Evolutionary conservation across 768 basidiomycete genomes (phyloP).

Genomic region (Tricholoma saponaceum): DNA sequence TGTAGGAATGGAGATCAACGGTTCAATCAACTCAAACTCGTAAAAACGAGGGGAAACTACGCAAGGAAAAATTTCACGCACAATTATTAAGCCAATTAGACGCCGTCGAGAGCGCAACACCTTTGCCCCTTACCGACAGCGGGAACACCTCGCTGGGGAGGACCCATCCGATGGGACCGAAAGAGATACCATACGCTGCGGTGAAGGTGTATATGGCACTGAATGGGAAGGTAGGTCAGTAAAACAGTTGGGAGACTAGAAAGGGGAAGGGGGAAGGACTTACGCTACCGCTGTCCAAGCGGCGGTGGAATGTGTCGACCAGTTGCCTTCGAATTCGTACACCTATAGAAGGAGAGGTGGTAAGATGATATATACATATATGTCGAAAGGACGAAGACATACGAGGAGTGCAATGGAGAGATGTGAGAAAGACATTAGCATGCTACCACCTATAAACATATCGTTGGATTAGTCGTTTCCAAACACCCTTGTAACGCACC

Average conservation of each 20-base stretch:
- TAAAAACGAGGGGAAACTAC: neutral
- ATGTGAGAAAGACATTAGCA: constrained; percentile 63
- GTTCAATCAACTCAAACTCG: neutral
- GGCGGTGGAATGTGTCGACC: constrained; percentile 52
- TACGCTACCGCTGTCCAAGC: constrained; percentile 72
- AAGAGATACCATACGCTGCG: constrained; percentile 69
- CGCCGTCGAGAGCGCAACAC: constrained; percentile 79
- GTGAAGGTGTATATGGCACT: constrained; percentile 75
- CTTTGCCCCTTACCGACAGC: constrained; percentile 72
- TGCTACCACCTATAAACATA: constrained; percentile 43
- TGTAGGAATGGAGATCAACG: constrained; percentile 19
- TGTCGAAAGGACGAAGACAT: constrained; percentile 4
- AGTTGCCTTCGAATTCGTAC: constrained; percentile 45
- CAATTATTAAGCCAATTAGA: constrained; percentile 89
- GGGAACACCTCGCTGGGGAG: constrained; percentile 84
- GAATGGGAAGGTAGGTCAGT: neutral
- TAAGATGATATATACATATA: neutral
- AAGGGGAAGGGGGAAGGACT: constrained; percentile 13
- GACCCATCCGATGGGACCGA: constrained; percentile 82
- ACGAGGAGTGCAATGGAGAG: constrained; percentile 63
- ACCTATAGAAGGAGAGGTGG: constrained; percentile 31
- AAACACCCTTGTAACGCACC: constrained; percentile 20
- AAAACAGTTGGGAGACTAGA: neutral
- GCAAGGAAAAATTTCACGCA: constrained; percentile 20
- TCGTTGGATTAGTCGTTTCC: too few species aligned